Evolutionary conservation across 805 yeast species (phyloP).

Genomic region (Pichia pseudocactophila): DNA sequence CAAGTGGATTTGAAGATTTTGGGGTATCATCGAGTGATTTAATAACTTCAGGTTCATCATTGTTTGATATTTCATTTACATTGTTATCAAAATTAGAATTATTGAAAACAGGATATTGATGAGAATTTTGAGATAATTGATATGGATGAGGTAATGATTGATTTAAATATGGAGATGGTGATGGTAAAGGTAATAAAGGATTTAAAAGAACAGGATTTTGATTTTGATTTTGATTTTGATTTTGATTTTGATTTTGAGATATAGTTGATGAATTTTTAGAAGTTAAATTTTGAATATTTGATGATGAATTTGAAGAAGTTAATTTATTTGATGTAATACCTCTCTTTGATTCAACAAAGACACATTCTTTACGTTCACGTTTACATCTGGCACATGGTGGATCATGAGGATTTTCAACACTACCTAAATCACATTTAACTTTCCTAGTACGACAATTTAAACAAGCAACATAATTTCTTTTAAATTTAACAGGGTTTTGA

Average conservation of each 20-base stretch:
- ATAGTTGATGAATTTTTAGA: neutral
- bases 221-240: neutral
- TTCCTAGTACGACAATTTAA: slow-evolving; percentile 77
- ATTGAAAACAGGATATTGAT: neutral
- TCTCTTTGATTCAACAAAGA: slow-evolving; percentile 44
- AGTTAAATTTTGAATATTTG: neutral
- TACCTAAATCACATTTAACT: slow-evolving; percentile 80
- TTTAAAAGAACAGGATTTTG: neutral
- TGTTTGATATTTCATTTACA: neutral
- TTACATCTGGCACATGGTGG: slow-evolving; percentile 84
- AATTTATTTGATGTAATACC: slow-evolving; percentile 33
- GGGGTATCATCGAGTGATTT: neutral
- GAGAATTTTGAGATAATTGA: neutral
- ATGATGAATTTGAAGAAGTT: slow-evolving; percentile 6
- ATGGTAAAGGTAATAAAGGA: slow-evolving; percentile 8
- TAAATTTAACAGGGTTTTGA: slow-evolving; percentile 29
- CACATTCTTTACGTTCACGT: slow-evolving; percentile 76
- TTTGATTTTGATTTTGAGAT: neutral
- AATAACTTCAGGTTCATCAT: neutral
- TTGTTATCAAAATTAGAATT: neutral
- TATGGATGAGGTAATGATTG: neutral
- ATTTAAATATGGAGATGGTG: slow-evolving; percentile 8
- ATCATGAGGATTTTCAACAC: slow-evolving; percentile 56
- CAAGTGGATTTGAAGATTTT: neutral
- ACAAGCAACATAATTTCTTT: slow-evolving; percentile 75